Conservation (phyloP, 805 yeast genomes). For the Nakazawaea ernobii region DNA sequence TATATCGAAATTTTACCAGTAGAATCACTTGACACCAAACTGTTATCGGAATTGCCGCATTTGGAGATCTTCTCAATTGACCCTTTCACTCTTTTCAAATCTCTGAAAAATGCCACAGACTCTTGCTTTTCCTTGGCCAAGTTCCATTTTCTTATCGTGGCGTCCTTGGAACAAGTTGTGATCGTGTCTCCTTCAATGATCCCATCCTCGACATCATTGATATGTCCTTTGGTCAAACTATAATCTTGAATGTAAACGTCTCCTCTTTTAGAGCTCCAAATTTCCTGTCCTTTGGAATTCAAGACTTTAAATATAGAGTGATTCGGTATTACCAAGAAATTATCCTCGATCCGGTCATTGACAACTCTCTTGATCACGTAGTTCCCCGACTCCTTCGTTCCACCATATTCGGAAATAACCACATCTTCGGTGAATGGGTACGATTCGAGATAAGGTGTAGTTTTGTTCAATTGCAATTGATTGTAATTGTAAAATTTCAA, state of each 20-base stretch:
- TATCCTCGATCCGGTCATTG: not conserved
- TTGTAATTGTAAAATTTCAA: conserved; percentile 27
- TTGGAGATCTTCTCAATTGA: not conserved
- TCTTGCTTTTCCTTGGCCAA: conserved; percentile 13
- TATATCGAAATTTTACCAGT: conserved; percentile 1
- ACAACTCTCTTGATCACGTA: conserved; percentile 6
- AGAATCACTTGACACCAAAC: conserved; percentile 11
- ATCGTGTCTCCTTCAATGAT: conserved; percentile 5
- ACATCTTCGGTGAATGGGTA: conserved; percentile 11
- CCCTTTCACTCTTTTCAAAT: conserved; percentile 6
- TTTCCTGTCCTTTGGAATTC: conserved; percentile 11
- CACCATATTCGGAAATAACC: conserved; percentile 12
- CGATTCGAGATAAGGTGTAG: conserved; percentile 11
- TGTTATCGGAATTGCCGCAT: not conserved
- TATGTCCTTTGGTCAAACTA: conserved; percentile 22
- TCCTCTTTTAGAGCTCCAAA: conserved; percentile 16
- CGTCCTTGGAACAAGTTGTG: conserved; percentile 19
- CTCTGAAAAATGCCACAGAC: conserved; percentile 14
- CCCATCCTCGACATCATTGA: conserved; percentile 18
- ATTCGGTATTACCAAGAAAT: conserved; percentile 12
- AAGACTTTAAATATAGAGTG: conserved; percentile 16
- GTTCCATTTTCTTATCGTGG: conserved; percentile 24
- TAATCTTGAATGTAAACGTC: conserved; percentile 21
- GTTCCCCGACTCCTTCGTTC: conserved; percentile 6
- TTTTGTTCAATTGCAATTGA: conserved; percentile 21